These are phyloP conservation scores for Alternaria conjuncta DNA, from an alignment of 2,329 filamentous ascomycete species.

Conservation along the genomic window DNA sequence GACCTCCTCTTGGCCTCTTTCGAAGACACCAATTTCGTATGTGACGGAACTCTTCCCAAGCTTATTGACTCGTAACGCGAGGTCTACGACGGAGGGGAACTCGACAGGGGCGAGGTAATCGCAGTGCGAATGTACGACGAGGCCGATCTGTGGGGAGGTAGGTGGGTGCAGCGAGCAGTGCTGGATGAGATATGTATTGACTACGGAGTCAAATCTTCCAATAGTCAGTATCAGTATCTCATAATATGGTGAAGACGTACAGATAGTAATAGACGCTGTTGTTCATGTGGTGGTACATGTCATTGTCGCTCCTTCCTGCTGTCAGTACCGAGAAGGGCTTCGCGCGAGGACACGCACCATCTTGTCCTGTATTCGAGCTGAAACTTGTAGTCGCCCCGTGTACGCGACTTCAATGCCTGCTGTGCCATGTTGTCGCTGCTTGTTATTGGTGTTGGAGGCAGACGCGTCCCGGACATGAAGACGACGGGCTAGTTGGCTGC, in stretches of 20 bases:
- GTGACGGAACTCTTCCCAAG: slow-evolving; percentile 86
- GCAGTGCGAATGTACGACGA: slow-evolving; percentile 85
- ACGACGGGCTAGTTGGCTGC: background rate
- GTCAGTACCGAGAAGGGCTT: slow-evolving; percentile 15
- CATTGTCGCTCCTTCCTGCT: slow-evolving; percentile 75
- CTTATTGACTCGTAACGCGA: slow-evolving; percentile 81
- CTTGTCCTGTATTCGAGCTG: slow-evolving; percentile 82
- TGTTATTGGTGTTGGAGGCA: background rate
- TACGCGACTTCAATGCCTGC: slow-evolving; percentile 61
- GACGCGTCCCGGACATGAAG: background rate
- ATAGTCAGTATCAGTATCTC: too few relatives aligned
- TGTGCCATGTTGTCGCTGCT: slow-evolving; percentile 27
- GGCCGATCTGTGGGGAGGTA: slow-evolving; percentile 73
- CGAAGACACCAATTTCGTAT: slow-evolving; percentile 89
- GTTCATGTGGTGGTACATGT: slow-evolving; percentile 95
- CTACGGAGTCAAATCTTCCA: slow-evolving; percentile 76
- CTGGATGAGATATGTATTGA: slow-evolving; percentile 86
- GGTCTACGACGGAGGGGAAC: slow-evolving; percentile 81
- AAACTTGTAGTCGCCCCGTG: slow-evolving; percentile 76
- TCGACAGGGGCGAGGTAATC: slow-evolving; percentile 83
- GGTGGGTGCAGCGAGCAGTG: slow-evolving; percentile 76
- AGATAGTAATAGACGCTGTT: slow-evolving; percentile 86
- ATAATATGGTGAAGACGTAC: slow-evolving; percentile 48
- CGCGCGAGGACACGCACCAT: slow-evolving; percentile 65
- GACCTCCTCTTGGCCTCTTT: slow-evolving; percentile 72